These are phyloP conservation scores for Ilyonectria mors-panacis DNA, from an alignment of 2,329 filamentous ascomycete species.

Conservation along the genomic window DNA sequence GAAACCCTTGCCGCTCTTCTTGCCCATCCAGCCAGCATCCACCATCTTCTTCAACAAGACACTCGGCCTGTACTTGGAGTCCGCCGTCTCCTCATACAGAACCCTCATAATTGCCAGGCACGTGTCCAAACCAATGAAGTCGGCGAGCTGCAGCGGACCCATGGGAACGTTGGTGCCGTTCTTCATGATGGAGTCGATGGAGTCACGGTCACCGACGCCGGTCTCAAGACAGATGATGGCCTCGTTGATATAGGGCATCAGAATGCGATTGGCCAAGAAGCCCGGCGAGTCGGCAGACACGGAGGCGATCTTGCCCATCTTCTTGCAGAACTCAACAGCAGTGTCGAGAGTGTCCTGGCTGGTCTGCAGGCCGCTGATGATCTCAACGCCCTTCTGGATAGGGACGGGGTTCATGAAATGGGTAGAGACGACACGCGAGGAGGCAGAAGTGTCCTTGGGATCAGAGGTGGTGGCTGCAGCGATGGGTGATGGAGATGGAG, in stretches of 20 bases:
- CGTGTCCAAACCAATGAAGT: constrained; percentile 98
- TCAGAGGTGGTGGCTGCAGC: constrained; percentile 87
- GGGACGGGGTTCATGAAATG: constrained; percentile 99
- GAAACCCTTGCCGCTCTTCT: constrained; percentile 97
- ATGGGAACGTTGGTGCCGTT: constrained; percentile 99
- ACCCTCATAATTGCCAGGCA: constrained; percentile 98
- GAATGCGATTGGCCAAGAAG: constrained; percentile 94
- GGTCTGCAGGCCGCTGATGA: constrained; percentile 95
- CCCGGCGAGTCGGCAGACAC: constrained; percentile 91
- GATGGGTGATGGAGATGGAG: constrained; percentile 97
- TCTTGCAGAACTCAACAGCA: constrained; percentile 87
- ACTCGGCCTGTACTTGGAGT: constrained; percentile 94
- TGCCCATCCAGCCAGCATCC: constrained; percentile 96
- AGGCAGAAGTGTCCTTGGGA: constrained; percentile 83
- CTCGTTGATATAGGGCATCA: constrained; percentile 99
- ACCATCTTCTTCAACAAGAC: constrained; percentile 95
- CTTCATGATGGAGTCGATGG: constrained; percentile 99
- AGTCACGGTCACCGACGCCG: constrained; percentile 87
- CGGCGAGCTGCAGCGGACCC: constrained; percentile 93
- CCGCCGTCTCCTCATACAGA: constrained; percentile 89
- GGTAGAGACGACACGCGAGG: constrained; percentile 91
- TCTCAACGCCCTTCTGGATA: constrained; percentile 96
- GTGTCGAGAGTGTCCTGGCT: constrained; percentile 85
- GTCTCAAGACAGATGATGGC: constrained; percentile 97
- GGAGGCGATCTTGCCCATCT: constrained; percentile 94